Evolutionary conservation across 1,284 basidiomycete species (phyloP), one percentile per base, ranked within the genome.

Genomic region (Blastosporella zonata): DNA sequence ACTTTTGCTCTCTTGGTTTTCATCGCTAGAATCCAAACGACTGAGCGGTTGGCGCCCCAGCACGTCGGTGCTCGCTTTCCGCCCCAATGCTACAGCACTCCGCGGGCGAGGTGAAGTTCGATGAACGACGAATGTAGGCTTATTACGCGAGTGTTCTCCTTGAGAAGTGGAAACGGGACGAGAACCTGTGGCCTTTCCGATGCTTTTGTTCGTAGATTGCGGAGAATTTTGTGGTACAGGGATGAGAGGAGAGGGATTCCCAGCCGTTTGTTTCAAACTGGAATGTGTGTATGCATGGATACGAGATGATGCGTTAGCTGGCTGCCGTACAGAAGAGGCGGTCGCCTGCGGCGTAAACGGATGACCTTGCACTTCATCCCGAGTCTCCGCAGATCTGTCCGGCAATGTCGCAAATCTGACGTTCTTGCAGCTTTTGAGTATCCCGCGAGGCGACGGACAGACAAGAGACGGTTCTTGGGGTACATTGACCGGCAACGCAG

Each of bases 321-420:
- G 35, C 27, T 40, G n/a, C n/a, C n/a, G 39, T 1, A 37, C 31
- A 38, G 40, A 31, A 2, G 38, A 35, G n/a, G 18, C 34, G 21
- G 43, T 22, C 17, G 20, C 8, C 17, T 34, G 18, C 6, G 46
- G 55, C 13, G 50, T 49, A 25, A 23, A 27, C 9, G 49, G 38
- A 15, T 21, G 23, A 35, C 43, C 18, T 15, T 22, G 35, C 13
- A 25, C 41, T 2, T 58, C 55, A 17, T 35, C 46, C n/a, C 2
- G 8, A 8, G 12, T 18, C 20, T n/a, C n/a, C n/a, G 20, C 27
- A 12, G 43, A 21, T 37, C 57, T 59, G 27, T 56, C 55, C 4
- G 64, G 63, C 39, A 68, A 55, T 23, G 64, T 65, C n/a, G 67
- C 70, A 50, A 73, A 73, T 38, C 70, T 67, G 35, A 73, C 71